Evolutionary conservation across 148 eudicot genomes (phyloP).

Genomic region (Chenopodium quinoa): DNA sequence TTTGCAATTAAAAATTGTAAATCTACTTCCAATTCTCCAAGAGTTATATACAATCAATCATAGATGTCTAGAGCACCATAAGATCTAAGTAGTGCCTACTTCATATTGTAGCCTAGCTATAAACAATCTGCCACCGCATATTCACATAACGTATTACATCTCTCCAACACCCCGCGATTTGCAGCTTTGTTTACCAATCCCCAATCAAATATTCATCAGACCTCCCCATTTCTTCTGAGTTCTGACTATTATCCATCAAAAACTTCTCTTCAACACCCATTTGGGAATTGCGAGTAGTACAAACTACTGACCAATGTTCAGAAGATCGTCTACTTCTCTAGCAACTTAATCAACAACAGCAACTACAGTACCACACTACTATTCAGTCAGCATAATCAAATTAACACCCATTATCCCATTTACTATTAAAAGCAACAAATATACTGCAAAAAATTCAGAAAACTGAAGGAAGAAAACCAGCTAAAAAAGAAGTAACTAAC

Average conservation of each 20-base stretch:
- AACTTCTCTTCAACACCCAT: not conserved
- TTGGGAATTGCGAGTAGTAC: not conserved
- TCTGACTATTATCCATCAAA: not conserved
- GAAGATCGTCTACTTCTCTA: not conserved
- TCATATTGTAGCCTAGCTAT: not conserved
- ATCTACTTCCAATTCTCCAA: not conserved
- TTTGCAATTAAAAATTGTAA: not conserved
- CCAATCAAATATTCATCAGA: not conserved
- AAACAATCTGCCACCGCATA: not conserved
- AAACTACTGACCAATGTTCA: not conserved
- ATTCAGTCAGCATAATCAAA: not conserved
- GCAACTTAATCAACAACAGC: not conserved
- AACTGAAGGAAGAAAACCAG: not conserved
- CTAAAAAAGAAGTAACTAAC: constrained; percentile 32
- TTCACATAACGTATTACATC: not conserved
- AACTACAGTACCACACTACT: not conserved
- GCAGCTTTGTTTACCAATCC: not conserved
- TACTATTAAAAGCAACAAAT: not conserved
- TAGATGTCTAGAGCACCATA: not conserved
- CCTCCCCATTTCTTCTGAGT: not conserved
- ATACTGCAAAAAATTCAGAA: not conserved
- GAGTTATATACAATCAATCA: not conserved
- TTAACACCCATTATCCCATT: not conserved
- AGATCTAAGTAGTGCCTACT: not conserved
- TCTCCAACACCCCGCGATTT: not conserved